Evolutionary conservation across 1,284 basidiomycete genomes (phyloP), one percentile per base, ranked within the genome.

Genomic region (Ceratobasidium sp.): DNA sequence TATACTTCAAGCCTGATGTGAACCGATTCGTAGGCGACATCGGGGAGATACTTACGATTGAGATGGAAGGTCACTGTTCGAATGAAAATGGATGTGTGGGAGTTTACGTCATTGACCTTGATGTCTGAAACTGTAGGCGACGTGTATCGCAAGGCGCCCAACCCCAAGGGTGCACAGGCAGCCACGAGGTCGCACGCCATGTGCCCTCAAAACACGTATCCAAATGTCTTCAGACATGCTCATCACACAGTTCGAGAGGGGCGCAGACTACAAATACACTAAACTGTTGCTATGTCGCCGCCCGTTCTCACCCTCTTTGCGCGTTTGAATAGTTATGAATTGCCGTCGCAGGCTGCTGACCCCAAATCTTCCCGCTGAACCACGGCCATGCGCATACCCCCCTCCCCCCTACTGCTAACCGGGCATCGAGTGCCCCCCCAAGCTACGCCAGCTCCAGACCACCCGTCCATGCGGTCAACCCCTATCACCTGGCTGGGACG

Each of bases 401-500:
- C n/a, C n/a, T n/a, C n/a, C n/a, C n/a, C n/a, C 56, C 36, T 23
- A 59, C 25, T 16, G 11, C 18, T 38, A 40, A 18, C 9, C n/a
- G n/a, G 16, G 23, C 33, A 30, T 25, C 38, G n/a, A 59, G 9
- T 21, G 49, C 6, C 16, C 21, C n/a, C 48, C 18, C 48, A 49
- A 49, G 7, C 23, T 49, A 11, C 5, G n/a, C 49, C 9, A 25
- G 28, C 21, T 23, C 49, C 49, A 25, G 28, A 25, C 12, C 49
- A n/a, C 12, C 1, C 12, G 5, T 23, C 23, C 56, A 42, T 36
- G 23, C 28, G 16, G 61, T 9, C n/a, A 30, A 8, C 42, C 28
- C 12, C 46, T 63, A 63, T 49, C 61, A 44, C 46, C 61, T 44
- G 44, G 61, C 42, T 21, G 40, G 23, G 23, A 71, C 67, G 8